Evolutionary conservation across 768 basidiomycete genomes (phyloP), one percentile per base, ranked within the genome.

Genomic region (Exsudoporus frostii): DNA sequence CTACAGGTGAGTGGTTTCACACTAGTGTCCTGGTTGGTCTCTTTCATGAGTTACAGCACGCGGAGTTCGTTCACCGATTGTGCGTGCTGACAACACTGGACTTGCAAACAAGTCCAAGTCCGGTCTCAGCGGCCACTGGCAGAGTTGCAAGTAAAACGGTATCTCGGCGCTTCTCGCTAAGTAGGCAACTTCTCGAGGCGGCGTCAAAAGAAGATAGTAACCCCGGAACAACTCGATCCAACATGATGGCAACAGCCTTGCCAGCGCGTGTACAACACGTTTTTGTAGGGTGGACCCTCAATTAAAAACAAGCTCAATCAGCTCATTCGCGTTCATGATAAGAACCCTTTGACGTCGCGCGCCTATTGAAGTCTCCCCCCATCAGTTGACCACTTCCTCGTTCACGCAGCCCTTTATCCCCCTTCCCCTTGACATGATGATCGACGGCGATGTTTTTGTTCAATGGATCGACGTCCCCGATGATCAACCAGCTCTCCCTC

Each of bases 221-320:
- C 51, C 45, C 52, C 57, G 47, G 63, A 67, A 56, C 61, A 57
- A 56, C 44, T 68, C 52, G 50, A 48, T 39, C 51, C 49, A 55
- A 46, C 50, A 39, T 43, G 37, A 62, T 49, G 50, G 65, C 49
- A 68, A 69, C 68, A 69, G 67, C 69, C 69, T 63, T 56, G 54
- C 38, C 58, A 56, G 50, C 68, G 65, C 68, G 64, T 69, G 68
- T 58, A 51, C 43, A 62, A 70, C 68, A 69, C 68, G 68, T 71
- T 69, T 67, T 67, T 61, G 13, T 69, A 65, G 64, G 65, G 65
- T 67, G 68, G 67, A 71, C 68, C 70, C 70, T 48, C 68, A 68
- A 65, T 57, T 48, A 54, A 68, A 48, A 69, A 69, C 59, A 69
- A 30, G 37, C 55, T 61, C 59, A 65, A 58, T 64, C 54, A 64